Percentiles rank a stretch among this genome's conserved stretches.
Conservation (phyloP, 202 grass and related monocot genomes). For the Bolboschoenoplectus hybrid region DNA sequence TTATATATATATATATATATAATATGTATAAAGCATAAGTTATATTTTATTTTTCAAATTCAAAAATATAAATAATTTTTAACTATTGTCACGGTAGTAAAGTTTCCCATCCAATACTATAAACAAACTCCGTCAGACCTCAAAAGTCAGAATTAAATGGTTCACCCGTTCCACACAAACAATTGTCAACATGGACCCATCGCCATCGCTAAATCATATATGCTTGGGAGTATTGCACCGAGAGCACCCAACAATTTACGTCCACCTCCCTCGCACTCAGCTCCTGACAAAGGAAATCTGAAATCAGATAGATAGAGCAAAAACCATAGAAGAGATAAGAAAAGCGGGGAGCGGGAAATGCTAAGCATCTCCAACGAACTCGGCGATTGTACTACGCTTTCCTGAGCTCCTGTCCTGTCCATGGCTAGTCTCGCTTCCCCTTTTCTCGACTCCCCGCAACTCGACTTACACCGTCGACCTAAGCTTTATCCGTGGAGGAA, state of each 20-base stretch:
- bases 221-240: neutral
- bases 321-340: constrained; percentile 29
- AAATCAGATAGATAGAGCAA: constrained; percentile 21
- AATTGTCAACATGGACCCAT: neutral
- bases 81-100: too few relatives aligned
- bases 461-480: constrained; percentile 12
- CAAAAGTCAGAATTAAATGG: neutral
- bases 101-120: too few relatives aligned
- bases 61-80: too few relatives aligned
- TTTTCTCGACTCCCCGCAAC: constrained; percentile 3
- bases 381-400: neutral
- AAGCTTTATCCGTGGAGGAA: neutral
- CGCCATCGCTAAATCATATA: too few relatives aligned
- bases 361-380: neutral
- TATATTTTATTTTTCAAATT: too few relatives aligned
- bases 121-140: neutral
- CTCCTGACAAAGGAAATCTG: constrained; percentile 39
- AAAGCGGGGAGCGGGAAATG: constrained; percentile 11
- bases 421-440: constrained; percentile 26
- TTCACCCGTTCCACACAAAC: neutral
- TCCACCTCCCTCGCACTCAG: neutral
- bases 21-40: too few relatives aligned
- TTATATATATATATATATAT: too few relatives aligned
- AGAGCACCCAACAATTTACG: constrained; percentile 2
- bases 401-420: neutral